phyloP scores from a whole-genome alignment of 2,329 filamentous ascomycete species.

The Neonectria neomacrospora region DNA sequence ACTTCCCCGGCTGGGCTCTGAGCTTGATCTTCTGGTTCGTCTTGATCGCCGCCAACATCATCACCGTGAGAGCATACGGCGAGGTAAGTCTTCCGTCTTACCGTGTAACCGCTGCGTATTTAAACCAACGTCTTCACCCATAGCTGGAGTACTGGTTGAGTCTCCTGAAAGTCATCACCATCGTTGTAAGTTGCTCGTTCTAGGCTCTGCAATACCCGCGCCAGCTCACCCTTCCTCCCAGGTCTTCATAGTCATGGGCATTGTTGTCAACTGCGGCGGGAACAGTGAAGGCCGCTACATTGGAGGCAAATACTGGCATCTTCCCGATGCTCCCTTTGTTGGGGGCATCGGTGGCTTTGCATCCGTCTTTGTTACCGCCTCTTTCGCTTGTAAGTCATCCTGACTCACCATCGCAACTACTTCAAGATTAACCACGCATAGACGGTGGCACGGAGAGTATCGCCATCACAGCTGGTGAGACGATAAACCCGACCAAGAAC shows the following conservation, averaged over 20 bases:
- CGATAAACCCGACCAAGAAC: conserved; percentile 69
- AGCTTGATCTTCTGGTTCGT: conserved; percentile 70
- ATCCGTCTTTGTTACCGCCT: conserved; percentile 64
- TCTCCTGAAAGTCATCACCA: conserved; percentile 63
- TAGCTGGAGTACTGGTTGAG: conserved; percentile 68
- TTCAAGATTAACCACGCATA: conserved; percentile 18
- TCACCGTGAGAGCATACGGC: conserved; percentile 50
- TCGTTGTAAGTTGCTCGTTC: conserved; percentile 50
- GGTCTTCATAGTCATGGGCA: conserved; percentile 71
- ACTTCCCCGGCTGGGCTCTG: conserved; percentile 71
- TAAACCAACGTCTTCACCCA: conserved; percentile 50
- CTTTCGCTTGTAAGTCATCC: conserved; percentile 65
- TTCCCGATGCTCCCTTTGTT: conserved; percentile 71
- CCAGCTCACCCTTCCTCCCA: conserved; percentile 12
- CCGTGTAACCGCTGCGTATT: too few relatives aligned
- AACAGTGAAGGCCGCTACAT: conserved; percentile 66
- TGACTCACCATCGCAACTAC: not conserved
- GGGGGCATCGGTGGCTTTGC: conserved; percentile 73
- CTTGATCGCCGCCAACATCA: conserved; percentile 57
- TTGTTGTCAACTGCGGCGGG: conserved; percentile 63
- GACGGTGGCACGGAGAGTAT: conserved; percentile 70
- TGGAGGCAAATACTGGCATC: conserved; percentile 67
- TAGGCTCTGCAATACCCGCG: rapidly evolving
- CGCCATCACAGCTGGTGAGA: conserved; percentile 74
- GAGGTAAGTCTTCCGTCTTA: conserved; percentile 39